Evolutionary conservation across 202 grass and related monocot genomes (phyloP).

Genomic region (Hordeum pubiflorum): DNA sequence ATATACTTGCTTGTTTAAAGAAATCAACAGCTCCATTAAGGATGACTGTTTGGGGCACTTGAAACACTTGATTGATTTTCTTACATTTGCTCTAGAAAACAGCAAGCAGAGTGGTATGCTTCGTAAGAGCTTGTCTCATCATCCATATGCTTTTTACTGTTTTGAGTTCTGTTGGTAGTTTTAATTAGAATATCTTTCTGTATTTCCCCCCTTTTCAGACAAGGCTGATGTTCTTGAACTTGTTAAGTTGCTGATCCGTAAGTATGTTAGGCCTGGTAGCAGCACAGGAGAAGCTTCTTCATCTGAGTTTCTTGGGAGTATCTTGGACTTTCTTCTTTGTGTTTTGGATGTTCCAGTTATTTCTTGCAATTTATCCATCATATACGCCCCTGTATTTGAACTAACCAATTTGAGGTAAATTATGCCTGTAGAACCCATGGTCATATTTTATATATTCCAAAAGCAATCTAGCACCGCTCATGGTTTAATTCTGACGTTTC

Average conservation of each 20-base stretch:
- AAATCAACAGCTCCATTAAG: conserved; percentile 45
- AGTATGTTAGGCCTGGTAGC: conserved; percentile 45
- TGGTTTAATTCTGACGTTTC: conserved; percentile 24
- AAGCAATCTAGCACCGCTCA: conserved; percentile 9
- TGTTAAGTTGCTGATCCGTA: conserved; percentile 49
- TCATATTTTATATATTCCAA: neutral
- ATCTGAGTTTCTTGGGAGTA: conserved; percentile 47
- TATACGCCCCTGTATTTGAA: conserved; percentile 68
- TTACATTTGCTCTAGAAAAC: conserved; percentile 56
- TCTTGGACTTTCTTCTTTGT: conserved; percentile 72
- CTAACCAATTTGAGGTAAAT: conserved; percentile 55
- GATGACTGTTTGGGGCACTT: conserved; percentile 58
- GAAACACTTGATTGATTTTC: conserved; percentile 58
- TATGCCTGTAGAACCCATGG: neutral
- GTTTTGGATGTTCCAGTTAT: conserved; percentile 77
- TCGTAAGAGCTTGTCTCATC: conserved; percentile 38
- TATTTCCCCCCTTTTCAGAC: conserved; percentile 38
- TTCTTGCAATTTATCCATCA: conserved; percentile 39
- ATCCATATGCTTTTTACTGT: conserved; percentile 14
- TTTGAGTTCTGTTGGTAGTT: conserved; percentile 13
- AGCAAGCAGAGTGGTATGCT: conserved; percentile 35
- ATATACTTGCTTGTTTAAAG: conserved; percentile 62
- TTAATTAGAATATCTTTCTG: conserved; percentile 20
- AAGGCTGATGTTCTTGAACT: conserved; percentile 45
- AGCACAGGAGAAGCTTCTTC: conserved; percentile 27